Evolutionary conservation across 805 yeast genomes (phyloP).

Genomic region (Saccharomyces jurei): DNA sequence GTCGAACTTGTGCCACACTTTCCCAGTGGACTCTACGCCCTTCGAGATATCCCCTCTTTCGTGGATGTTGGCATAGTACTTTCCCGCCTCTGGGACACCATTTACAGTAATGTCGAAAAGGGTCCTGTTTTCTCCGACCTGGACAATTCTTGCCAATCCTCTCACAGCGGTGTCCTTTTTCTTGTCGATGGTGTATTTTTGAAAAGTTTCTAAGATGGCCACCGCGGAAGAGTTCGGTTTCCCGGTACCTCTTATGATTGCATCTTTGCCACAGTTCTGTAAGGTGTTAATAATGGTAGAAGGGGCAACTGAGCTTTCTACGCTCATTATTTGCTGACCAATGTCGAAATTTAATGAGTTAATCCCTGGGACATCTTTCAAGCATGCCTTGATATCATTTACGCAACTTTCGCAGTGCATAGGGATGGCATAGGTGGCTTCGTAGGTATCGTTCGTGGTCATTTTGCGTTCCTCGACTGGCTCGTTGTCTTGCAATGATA

Average conservation of each 20-base stretch:
- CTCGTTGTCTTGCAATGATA: background rate
- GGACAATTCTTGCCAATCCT: conserved; percentile 81
- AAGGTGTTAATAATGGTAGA: conserved; percentile 61
- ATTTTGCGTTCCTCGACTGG: background rate
- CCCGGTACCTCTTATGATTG: conserved; percentile 89
- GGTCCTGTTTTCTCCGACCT: conserved; percentile 44
- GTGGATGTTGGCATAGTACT: conserved; percentile 62
- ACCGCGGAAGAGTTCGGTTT: conserved; percentile 84
- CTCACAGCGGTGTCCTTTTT: conserved; percentile 44
- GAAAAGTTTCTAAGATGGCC: conserved; percentile 72
- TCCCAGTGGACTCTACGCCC: conserved; percentile 65
- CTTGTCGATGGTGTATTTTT: conserved; percentile 21
- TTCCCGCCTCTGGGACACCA: conserved; percentile 53
- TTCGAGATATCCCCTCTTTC: conserved; percentile 66
- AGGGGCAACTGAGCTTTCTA: conserved; percentile 68
- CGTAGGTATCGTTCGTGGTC: conserved; percentile 35
- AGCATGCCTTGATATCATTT: conserved; percentile 46
- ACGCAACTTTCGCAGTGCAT: conserved; percentile 73
- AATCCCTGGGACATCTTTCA: conserved; percentile 45
- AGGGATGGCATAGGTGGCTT: conserved; percentile 80
- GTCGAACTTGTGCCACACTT: conserved; percentile 33
- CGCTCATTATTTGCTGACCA: conserved; percentile 50
- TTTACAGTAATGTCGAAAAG: conserved; percentile 72
- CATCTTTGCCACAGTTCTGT: conserved; percentile 74
- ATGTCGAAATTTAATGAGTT: conserved; percentile 50